These are phyloP conservation scores for Fusarium drepaniforme DNA, from an alignment of 2,329 filamentous ascomycete genomes.

Conservation along the genomic window DNA sequence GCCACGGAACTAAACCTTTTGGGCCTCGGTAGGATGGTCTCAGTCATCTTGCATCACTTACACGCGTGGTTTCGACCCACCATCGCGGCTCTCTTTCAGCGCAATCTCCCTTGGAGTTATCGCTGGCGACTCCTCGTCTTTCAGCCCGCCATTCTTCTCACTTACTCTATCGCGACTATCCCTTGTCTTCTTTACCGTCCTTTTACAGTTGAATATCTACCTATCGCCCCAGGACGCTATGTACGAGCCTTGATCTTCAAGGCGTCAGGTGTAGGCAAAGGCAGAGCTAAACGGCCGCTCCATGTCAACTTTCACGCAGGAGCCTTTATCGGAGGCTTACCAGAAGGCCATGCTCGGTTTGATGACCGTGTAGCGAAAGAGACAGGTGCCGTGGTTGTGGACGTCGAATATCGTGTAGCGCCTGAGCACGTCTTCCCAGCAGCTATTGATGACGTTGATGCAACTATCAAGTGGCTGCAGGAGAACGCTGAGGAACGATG, in stretches of 20 bases:
- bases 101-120: conserved; percentile 51
- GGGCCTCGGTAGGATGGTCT: conserved; percentile 4
- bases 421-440: conserved; percentile 63
- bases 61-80: conserved; percentile 43
- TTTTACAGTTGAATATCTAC: conserved; percentile 51
- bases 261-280: conserved; percentile 23
- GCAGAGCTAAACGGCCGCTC: conserved; percentile 50
- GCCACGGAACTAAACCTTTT: not conserved
- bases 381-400: conserved; percentile 60
- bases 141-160: conserved; percentile 54
- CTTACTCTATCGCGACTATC: conserved; percentile 51
- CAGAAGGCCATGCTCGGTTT: conserved; percentile 53
- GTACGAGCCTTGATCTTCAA: conserved; percentile 52
- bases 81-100: conserved; percentile 51
- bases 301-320: conserved; percentile 60
- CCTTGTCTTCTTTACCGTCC: conserved; percentile 52
- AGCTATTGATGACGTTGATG: conserved; percentile 61
- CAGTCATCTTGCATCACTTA: conserved; percentile 18
- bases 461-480: conserved; percentile 55
- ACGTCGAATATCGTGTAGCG: conserved; percentile 64
- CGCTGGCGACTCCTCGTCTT: conserved; percentile 59
- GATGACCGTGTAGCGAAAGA: conserved; percentile 49
- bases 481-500: conserved; percentile 51
- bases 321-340: conserved; percentile 57
- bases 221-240: conserved; percentile 41